Evolutionary conservation across 805 yeast genomes (phyloP).

Genomic region (Suhomyces vadensis): DNA sequence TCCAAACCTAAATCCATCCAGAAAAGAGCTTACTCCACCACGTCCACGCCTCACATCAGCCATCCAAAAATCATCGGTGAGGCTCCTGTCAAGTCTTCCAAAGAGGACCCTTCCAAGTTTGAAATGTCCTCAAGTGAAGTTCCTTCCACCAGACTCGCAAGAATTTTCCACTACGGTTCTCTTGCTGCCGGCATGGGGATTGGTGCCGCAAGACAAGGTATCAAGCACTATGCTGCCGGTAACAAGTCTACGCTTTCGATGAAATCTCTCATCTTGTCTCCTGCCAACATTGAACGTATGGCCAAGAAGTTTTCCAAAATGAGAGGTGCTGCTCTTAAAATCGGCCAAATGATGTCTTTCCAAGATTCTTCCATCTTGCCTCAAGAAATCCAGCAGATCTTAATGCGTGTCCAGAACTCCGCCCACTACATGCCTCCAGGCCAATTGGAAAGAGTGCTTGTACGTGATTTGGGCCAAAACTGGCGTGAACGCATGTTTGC

Average conservation of each 20-base stretch:
- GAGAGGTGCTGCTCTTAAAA: slow-evolving; percentile 98
- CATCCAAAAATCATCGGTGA: slow-evolving; percentile 8
- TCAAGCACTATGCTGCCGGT: slow-evolving; percentile 65
- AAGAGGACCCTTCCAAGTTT: slow-evolving; percentile 8
- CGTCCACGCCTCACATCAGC: slow-evolving; percentile 6
- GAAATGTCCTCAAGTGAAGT: slow-evolving; percentile 57
- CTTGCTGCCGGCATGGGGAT: slow-evolving; percentile 89
- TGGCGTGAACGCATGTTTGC: slow-evolving; percentile 74
- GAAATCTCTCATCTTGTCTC: slow-evolving; percentile 66
- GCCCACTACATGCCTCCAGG: slow-evolving; percentile 97
- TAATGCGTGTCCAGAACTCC: slow-evolving; percentile 84
- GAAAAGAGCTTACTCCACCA: slow-evolving; percentile 2
- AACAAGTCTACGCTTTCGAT: slow-evolving; percentile 45
- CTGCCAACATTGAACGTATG: slow-evolving; percentile 82
- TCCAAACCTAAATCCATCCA: slow-evolving; percentile 8
- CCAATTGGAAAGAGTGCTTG: slow-evolving; percentile 77
- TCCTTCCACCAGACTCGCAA: slow-evolving; percentile 82
- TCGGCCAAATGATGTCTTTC: slow-evolving; percentile 96
- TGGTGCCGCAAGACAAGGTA: slow-evolving; percentile 77
- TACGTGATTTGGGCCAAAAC: slow-evolving; percentile 67
- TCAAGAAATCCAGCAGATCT: slow-evolving; percentile 74
- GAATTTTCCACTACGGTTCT: slow-evolving; percentile 90
- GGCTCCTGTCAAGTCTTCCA: slow-evolving; percentile 6
- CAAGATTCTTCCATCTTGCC: slow-evolving; percentile 89
- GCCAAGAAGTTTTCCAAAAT: slow-evolving; percentile 86